Evolutionary conservation across 1,284 basidiomycete genomes (phyloP).

Genomic region (Amylostereum chailletii): DNA sequence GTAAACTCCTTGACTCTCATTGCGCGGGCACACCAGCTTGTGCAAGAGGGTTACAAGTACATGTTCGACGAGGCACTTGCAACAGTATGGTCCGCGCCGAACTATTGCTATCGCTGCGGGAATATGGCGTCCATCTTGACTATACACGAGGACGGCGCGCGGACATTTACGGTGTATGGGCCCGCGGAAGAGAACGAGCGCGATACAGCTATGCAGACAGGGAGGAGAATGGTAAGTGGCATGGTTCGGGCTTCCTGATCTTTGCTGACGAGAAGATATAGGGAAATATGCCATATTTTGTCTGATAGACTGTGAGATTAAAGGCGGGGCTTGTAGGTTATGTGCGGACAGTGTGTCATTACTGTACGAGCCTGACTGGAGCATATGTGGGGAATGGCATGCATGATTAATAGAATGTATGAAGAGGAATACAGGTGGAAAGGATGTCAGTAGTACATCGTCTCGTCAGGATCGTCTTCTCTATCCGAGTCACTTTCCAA

Average conservation of each 20-base stretch:
- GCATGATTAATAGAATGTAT: too few relatives aligned
- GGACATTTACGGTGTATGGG: slow-evolving; percentile 72
- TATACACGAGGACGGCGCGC: slow-evolving; percentile 55
- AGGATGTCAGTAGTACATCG: too few relatives aligned
- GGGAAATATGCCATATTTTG: slow-evolving; percentile 58
- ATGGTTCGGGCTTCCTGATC: slow-evolving; percentile 1
- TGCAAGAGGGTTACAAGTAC: slow-evolving; percentile 96
- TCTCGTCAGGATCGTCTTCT: too few relatives aligned
- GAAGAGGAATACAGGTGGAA: too few relatives aligned
- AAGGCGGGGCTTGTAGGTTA: too few relatives aligned
- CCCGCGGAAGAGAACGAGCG: slow-evolving; percentile 82
- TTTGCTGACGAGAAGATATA: slow-evolving; percentile 14
- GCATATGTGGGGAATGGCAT: too few relatives aligned
- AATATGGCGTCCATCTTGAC: slow-evolving; percentile 75
- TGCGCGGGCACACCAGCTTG: slow-evolving; percentile 90
- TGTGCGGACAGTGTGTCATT: too few relatives aligned
- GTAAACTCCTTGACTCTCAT: slow-evolving; percentile 80
- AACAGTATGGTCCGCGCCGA: slow-evolving; percentile 97
- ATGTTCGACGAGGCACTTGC: slow-evolving; percentile 95
- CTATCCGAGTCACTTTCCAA: too few relatives aligned
- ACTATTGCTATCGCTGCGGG: slow-evolving; percentile 87
- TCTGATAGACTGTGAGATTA: slow-evolving; percentile 20
- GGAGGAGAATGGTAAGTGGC: slow-evolving; percentile 50
- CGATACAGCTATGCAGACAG: slow-evolving; percentile 59
- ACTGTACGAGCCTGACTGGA: too few relatives aligned